phyloP scores from a whole-genome alignment of 2,329 filamentous ascomycete species.

The Sodiomyces alkalinus region DNA sequence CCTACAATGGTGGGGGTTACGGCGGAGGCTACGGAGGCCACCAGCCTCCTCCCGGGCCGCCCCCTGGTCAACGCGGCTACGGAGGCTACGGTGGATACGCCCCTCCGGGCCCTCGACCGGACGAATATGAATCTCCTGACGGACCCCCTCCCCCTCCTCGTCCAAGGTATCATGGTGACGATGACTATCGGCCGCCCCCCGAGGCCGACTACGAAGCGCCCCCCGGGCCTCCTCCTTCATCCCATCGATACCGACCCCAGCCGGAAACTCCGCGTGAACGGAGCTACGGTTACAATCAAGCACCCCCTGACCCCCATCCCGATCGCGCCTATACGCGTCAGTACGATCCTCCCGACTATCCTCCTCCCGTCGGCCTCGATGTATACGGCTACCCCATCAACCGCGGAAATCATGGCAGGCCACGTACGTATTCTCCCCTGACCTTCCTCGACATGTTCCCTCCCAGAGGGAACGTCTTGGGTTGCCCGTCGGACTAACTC shows the following conservation, averaged over 20 bases:
- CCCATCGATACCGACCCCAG: conserved; percentile 11
- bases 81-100: background rate
- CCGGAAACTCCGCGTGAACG: conserved; percentile 13
- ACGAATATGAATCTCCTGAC: conserved; percentile 1
- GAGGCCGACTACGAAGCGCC: conserved; percentile 5
- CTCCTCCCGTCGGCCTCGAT: conserved; percentile 27
- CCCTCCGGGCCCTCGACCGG: background rate
- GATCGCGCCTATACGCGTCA: conserved; percentile 9
- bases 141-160: conserved; percentile 1
- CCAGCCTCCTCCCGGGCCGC: conserved; percentile 3
- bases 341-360: conserved; percentile 17
- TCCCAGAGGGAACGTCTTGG: no score
- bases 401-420: conserved; percentile 1
- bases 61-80: background rate
- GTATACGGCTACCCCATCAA: conserved; percentile 29
- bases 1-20: conserved; percentile 5
- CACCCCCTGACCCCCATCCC: conserved; percentile 8
- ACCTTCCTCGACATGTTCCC: conserved; percentile 1
- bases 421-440: conserved; percentile 1
- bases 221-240: conserved; percentile 4
- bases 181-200: conserved; percentile 4
- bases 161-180: background rate
- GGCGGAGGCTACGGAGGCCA: conserved; percentile 16
- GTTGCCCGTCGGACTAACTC: no score
- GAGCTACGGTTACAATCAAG: conserved; percentile 12